phyloP scores from a whole-genome alignment of 2,329 filamentous ascomycete genomes.

The Arthrobotrys sinensis region DNA sequence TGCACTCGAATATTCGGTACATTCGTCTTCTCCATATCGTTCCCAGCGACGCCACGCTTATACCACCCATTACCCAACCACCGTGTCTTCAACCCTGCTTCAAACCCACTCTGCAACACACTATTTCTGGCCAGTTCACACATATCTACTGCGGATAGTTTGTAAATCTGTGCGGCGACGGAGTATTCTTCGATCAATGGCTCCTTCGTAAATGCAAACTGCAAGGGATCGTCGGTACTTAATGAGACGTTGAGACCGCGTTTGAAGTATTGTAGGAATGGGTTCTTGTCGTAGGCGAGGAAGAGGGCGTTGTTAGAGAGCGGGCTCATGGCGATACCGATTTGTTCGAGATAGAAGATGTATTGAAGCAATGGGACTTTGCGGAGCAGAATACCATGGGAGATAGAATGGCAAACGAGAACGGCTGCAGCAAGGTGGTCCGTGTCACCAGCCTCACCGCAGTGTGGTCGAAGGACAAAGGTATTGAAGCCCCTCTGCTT shows the following conservation, averaged over 20 bases:
- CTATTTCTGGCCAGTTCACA: constrained; percentile 97
- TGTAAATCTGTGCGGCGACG: constrained; percentile 98
- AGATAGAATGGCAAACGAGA: constrained; percentile 95
- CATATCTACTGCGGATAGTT: constrained; percentile 97
- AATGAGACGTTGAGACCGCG: constrained; percentile 94
- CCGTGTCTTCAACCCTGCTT: constrained; percentile 87
- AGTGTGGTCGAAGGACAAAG: constrained; percentile 91
- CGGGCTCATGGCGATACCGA: constrained; percentile 99
- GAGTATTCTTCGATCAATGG: constrained; percentile 98
- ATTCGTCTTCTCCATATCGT: constrained; percentile 95
- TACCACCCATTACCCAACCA: constrained; percentile 89
- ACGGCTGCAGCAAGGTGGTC: constrained; percentile 94
- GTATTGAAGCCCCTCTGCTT: constrained; percentile 95
- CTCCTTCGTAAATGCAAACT: constrained; percentile 99
- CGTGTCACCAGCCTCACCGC: constrained; percentile 95
- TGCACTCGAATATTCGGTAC: constrained; percentile 93
- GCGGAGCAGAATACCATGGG: constrained; percentile 89
- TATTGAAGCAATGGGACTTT: constrained; percentile 97
- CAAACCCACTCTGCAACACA: constrained; percentile 94
- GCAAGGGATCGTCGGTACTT: constrained; percentile 95
- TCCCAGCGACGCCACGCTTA: constrained; percentile 84
- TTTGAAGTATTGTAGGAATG: constrained; percentile 95
- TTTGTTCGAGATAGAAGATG: constrained; percentile 97
- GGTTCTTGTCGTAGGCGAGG: constrained; percentile 95
- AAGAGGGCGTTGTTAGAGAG: constrained; percentile 98